Percentiles rank a stretch among this genome's conserved stretches.
Evolutionary conservation across 305 asterid genomes (phyloP).

Genomic region (Fraxinus platypoda): DNA sequence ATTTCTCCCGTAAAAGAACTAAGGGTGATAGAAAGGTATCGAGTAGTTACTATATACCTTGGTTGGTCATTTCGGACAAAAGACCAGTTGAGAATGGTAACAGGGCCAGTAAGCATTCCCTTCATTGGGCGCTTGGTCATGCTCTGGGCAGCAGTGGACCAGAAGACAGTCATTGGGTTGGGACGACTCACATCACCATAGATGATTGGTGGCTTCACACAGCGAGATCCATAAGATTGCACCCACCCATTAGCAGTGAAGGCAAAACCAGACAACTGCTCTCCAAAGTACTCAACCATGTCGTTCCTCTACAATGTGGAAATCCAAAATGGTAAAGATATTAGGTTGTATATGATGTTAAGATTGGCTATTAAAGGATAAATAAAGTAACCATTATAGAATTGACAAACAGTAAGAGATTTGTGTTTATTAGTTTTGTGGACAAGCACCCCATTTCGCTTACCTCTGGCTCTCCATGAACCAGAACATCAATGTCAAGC

Average conservation of each 20-base stretch:
- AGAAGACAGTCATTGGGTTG: conserved; percentile 91
- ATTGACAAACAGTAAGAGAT: background rate
- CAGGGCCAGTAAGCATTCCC: conserved; percentile 99
- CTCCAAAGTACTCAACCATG: conserved; percentile 97
- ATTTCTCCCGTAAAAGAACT: background rate
- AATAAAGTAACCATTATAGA: background rate
- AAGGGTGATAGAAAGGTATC: background rate
- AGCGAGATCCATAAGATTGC: conserved; percentile 94
- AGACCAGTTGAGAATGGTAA: conserved; percentile 96
- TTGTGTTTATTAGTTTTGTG: background rate
- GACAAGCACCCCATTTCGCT: conserved; percentile 2
- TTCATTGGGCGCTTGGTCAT: conserved; percentile 99
- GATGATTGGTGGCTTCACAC: conserved; percentile 98
- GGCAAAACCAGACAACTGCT: conserved; percentile 93
- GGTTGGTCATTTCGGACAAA: conserved; percentile 97
- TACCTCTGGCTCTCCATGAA: conserved; percentile 88
- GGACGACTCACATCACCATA: conserved; percentile 99
- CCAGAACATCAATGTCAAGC: conserved; percentile 78
- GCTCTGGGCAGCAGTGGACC: conserved; percentile 90
- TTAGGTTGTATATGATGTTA: background rate
- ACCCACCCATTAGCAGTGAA: conserved; percentile 98
- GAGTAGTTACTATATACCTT: conserved; percentile 40
- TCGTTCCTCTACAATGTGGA: conserved; percentile 67
- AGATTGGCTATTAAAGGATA: background rate
- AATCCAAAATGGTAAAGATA: background rate